These are phyloP conservation scores for Euptelea pleiosperma DNA, from an alignment of 164 flowering plant species.

Conservation along the genomic window DNA sequence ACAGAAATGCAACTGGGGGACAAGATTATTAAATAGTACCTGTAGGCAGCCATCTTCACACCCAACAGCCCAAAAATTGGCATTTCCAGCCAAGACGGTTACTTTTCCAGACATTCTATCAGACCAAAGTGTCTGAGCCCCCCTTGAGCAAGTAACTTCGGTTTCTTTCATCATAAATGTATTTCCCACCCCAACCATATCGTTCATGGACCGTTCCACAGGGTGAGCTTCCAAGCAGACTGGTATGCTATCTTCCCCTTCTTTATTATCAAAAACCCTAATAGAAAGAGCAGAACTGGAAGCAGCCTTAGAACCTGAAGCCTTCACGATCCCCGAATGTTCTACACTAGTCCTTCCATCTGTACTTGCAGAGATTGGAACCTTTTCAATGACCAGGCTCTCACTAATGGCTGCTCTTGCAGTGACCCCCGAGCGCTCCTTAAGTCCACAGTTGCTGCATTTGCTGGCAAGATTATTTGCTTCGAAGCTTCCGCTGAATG, in stretches of 20 bases:
- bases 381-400: conserved; percentile 85
- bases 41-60: conserved; percentile 95
- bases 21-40: conserved; percentile 37
- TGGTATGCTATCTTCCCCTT: conserved; percentile 51
- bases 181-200: conserved; percentile 62
- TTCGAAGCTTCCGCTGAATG: conserved; percentile 39
- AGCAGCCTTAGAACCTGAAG: conserved; percentile 30
- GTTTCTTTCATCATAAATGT: conserved; percentile 66
- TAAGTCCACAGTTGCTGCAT: conserved; percentile 21
- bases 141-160: conserved; percentile 70
- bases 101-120: conserved; percentile 83
- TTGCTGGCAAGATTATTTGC: conserved; percentile 10
- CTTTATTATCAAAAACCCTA: conserved; percentile 71
- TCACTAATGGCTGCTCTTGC: conserved; percentile 80
- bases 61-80: conserved; percentile 97
- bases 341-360: conserved; percentile 58
- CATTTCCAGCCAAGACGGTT: conserved; percentile 93
- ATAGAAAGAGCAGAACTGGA: conserved; percentile 47
- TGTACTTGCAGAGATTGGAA: conserved; percentile 40
- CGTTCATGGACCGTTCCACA: conserved; percentile 69
- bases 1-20: background rate
- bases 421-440: conserved; percentile 65
- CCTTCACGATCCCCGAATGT: conserved; percentile 36
- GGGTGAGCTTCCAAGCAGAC: conserved; percentile 84
- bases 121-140: conserved; percentile 75